Conservation (phyloP, 2,329 filamentous ascomycete genomes). For the Apiospora malaysiana region DNA sequence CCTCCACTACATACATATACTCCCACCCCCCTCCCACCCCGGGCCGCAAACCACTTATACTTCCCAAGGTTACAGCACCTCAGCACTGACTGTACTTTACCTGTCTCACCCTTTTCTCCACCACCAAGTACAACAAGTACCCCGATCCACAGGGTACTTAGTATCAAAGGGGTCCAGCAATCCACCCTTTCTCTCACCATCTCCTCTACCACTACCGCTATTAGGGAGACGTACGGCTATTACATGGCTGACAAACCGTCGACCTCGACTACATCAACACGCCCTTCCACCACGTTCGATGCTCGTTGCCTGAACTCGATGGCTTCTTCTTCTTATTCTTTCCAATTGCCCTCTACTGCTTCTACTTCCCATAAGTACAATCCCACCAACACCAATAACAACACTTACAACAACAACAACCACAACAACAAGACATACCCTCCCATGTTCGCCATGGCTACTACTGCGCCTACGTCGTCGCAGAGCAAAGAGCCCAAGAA, state of each 20-base stretch:
- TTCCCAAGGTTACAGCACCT: background rate
- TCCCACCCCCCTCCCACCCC: background rate
- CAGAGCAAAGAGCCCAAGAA: slow-evolving; percentile 43
- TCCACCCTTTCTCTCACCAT: background rate
- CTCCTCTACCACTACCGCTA: background rate
- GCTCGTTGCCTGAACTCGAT: slow-evolving; percentile 1
- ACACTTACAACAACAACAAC: background rate
- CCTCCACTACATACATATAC: background rate
- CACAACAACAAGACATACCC: background rate
- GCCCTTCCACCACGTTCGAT: slow-evolving; percentile 6
- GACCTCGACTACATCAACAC: slow-evolving; percentile 3
- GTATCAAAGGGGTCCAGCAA: slow-evolving; percentile 10
- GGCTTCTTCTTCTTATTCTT: background rate
- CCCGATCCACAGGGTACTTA: background rate
- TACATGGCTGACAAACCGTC: slow-evolving; percentile 22
- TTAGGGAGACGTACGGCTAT: background rate
- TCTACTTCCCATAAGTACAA: slow-evolving; percentile 11
- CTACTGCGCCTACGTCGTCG: slow-evolving; percentile 26
- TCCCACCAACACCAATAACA: background rate
- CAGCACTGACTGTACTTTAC: slow-evolving; percentile 10
- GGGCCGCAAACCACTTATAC: slow-evolving; percentile 1
- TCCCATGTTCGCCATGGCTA: slow-evolving; percentile 27
- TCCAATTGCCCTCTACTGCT: slow-evolving; percentile 25
- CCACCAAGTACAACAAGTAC: slow-evolving; percentile 1
- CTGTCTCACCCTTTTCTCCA: slow-evolving; percentile 16